Percentiles rank a stretch among this genome's conserved stretches.
Evolutionary conservation across 306 rosid genomes (phyloP).

Genomic region (Bauhinia variegata): DNA sequence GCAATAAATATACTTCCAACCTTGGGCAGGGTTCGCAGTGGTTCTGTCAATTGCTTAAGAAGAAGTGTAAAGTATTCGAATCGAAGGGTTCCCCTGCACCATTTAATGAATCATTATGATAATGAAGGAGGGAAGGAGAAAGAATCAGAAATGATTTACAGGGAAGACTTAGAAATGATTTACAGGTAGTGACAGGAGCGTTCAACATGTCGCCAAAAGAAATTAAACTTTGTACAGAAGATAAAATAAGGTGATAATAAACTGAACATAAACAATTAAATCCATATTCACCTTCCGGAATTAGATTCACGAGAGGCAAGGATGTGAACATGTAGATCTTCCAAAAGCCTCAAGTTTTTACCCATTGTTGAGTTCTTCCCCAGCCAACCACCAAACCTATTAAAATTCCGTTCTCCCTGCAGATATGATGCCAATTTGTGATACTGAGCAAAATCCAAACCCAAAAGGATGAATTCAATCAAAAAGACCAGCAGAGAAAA

Average conservation of each 20-base stretch:
- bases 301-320: constrained; percentile 90
- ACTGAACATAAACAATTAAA: constrained; percentile 26
- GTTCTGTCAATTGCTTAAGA: constrained; percentile 70
- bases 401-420: constrained; percentile 88
- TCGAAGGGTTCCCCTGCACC: constrained; percentile 73
- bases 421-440: constrained; percentile 29
- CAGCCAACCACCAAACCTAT: constrained; percentile 94
- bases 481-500: constrained; percentile 23
- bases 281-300: constrained; percentile 66
- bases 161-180: constrained; percentile 10
- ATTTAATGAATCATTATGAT: constrained; percentile 35
- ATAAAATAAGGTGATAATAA: constrained; percentile 21
- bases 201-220: constrained; percentile 22
- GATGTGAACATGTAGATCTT: constrained; percentile 85
- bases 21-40: constrained; percentile 73
- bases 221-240: constrained; percentile 19
- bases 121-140: constrained; percentile 16
- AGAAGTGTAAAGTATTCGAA: constrained; percentile 74
- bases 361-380: constrained; percentile 91
- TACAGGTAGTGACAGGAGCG: constrained; percentile 23
- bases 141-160: constrained; percentile 3
- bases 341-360: constrained; percentile 83
- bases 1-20: constrained; percentile 46
- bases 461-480: constrained; percentile 14
- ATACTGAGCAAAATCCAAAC: constrained; percentile 23